Evolutionary conservation across 441 rosid species (phyloP), one percentile per base, ranked within the genome.

Genomic region (Pelargonium exstipulatum): DNA sequence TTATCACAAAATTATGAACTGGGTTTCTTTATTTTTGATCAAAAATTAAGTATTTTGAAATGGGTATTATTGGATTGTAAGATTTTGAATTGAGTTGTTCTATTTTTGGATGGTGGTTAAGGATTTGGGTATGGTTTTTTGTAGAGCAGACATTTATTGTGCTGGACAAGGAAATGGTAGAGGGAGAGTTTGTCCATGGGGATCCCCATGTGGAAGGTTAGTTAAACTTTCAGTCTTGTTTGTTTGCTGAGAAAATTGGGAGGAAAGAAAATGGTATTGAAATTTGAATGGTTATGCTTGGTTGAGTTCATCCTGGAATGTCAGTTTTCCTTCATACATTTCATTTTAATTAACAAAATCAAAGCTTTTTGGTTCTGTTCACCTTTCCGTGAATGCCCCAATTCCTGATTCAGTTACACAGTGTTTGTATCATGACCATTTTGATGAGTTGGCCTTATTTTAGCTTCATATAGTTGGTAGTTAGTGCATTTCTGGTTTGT

Each of bases 81-180:
- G 9, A 55, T 14, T 14, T 6, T 18, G 22, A 55, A 55, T 17
- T 55, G 61, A 26, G 61, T 55, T 55, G 20, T 18, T 14, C 14
- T 55, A 12, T 14, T 55, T 17, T 17, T 58, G 62, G 12, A 8
- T 20, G 9, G 13, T 14, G 18, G 18, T 58, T 58, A 10, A 58
- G 29, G 18, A 49, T 49, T 49, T n/a, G n/a, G 16, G n/a, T 0
- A n/a, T 49, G 55, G 55, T 18, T 10, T 78, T 69, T 76, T 79
- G 75, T 91, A 91, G 96, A 94, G 83, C 75, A 87, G 69, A 94
- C 99, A 67, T 91, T 94, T 79, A 91, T 94, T 76, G 84, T 91
- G 16, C 73, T 94, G 79, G 94, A 90, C 77, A 90, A 85, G 79
- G 92, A 84, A 40, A 64, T 88, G 71, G 49, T 90, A 0, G 73